Conservation (phyloP, 2,329 filamentous ascomycete genomes). For the Colletotrichum cereale region DNA sequence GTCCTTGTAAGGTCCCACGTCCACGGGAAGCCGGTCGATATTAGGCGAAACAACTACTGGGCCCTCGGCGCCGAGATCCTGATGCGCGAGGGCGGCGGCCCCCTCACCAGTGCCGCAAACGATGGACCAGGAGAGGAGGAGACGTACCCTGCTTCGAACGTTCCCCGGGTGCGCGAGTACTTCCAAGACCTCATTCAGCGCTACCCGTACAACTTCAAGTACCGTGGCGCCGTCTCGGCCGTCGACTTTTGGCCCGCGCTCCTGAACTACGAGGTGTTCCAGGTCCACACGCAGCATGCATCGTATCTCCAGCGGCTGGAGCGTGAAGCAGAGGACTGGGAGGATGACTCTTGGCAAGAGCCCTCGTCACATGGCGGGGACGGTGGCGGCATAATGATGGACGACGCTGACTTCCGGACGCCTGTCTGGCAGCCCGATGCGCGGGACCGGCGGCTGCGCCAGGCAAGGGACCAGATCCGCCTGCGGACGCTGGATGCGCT, state of each 20-base stretch:
- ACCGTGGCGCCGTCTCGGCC: conserved; percentile 71
- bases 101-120: conserved; percentile 25
- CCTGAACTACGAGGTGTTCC: conserved; percentile 85
- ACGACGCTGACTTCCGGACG: conserved; percentile 44
- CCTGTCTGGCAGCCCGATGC: conserved; percentile 39
- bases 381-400: conserved; percentile 37
- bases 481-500: conserved; percentile 69
- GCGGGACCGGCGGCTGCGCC: conserved; percentile 43
- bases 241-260: conserved; percentile 86
- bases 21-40: conserved; percentile 70
- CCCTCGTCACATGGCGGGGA: conserved; percentile 30
- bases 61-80: conserved; percentile 87
- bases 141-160: conserved; percentile 54
- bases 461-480: conserved; percentile 57
- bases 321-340: conserved; percentile 48
- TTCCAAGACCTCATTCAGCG: conserved; percentile 84
- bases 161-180: conserved; percentile 67
- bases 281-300: conserved; percentile 72
- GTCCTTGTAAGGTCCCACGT: conserved; percentile 68
- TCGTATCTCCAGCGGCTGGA: conserved; percentile 56
- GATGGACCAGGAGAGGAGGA: conserved; percentile 28
- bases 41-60: conserved; percentile 80
- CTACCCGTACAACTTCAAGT: conserved; percentile 75
- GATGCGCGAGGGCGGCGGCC: conserved; percentile 67
- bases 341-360: conserved; percentile 43